These are phyloP conservation scores for Bauhinia variegata DNA, from an alignment of 306 rosid species.

Conservation along the genomic window DNA sequence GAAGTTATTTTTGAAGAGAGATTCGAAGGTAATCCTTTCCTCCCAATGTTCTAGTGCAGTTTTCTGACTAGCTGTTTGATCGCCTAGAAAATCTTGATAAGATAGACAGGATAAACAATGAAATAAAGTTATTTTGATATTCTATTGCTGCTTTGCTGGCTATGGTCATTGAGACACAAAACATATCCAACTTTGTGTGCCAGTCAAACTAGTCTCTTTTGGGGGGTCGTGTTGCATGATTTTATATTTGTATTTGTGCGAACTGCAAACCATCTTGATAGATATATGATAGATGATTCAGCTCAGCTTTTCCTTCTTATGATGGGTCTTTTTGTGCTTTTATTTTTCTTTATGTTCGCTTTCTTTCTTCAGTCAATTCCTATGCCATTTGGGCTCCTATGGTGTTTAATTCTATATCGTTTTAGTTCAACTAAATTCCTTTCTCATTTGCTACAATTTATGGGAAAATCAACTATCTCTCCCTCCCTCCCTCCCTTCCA, in stretches of 20 bases:
- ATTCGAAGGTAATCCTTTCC: constrained; percentile 52
- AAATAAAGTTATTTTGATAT: neutral
- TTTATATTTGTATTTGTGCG: neutral
- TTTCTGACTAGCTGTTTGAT: neutral
- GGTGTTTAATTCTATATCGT: neutral
- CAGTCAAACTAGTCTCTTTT: neutral
- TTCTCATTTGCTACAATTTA: neutral
- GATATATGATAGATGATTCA: neutral
- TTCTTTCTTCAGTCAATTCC: neutral
- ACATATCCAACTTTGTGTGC: neutral
- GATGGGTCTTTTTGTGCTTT: neutral
- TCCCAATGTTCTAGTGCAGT: neutral
- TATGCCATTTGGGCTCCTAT: neutral
- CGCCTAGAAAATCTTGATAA: neutral
- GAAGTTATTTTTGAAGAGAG: constrained; percentile 64
- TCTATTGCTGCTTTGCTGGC: too few species aligned
- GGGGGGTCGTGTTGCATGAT: neutral
- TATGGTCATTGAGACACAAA: too few species aligned
- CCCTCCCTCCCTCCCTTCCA: neutral
- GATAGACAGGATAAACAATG: neutral
- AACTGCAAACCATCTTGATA: neutral
- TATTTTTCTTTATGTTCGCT: neutral
- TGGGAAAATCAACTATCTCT: neutral
- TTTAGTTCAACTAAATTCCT: neutral
- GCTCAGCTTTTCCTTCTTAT: neutral